Conservation (phyloP, 441 rosid genomes). For the Cnidoscolus chayamansa region DNA sequence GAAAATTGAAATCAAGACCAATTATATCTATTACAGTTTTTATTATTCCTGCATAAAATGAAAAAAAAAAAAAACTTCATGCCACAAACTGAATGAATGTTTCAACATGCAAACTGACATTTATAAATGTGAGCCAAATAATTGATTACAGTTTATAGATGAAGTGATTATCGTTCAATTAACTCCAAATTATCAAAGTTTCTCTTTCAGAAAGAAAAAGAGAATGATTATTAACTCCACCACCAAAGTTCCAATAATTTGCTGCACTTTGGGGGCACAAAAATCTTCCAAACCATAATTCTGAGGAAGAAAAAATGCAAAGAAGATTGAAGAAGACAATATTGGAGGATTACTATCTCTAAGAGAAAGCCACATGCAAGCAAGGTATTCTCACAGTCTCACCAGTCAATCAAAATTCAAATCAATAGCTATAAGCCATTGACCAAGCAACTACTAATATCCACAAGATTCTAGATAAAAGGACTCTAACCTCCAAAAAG, state of each 20-base stretch:
- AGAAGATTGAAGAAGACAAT: background rate
- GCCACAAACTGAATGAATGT: background rate
- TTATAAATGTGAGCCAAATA: background rate
- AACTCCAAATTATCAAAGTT: too few relatives aligned
- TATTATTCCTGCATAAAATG: background rate
- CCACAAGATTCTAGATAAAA: conserved; percentile 17
- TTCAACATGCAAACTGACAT: background rate
- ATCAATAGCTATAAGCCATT: too few relatives aligned
- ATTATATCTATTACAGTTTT: background rate
- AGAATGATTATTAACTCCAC: background rate
- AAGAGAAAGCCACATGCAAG: background rate
- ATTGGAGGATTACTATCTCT: background rate
- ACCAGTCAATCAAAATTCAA: too few relatives aligned
- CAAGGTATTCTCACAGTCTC: too few relatives aligned
- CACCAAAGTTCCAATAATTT: conserved; percentile 1
- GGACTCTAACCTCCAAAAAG: conserved; percentile 70
- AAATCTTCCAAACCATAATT: background rate
- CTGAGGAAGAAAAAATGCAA: background rate
- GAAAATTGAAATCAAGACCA: conserved; percentile 8
- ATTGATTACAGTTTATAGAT: too few relatives aligned
- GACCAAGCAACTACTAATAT: background rate
- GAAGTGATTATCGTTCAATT: too few relatives aligned
- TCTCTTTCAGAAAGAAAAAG: background rate
- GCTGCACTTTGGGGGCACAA: background rate
- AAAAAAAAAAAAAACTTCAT: background rate